Percentiles rank a stretch among this genome's conserved stretches.
Conservation (phyloP, 2,329 filamentous ascomycete species). For the Xylaria sp. region DNA sequence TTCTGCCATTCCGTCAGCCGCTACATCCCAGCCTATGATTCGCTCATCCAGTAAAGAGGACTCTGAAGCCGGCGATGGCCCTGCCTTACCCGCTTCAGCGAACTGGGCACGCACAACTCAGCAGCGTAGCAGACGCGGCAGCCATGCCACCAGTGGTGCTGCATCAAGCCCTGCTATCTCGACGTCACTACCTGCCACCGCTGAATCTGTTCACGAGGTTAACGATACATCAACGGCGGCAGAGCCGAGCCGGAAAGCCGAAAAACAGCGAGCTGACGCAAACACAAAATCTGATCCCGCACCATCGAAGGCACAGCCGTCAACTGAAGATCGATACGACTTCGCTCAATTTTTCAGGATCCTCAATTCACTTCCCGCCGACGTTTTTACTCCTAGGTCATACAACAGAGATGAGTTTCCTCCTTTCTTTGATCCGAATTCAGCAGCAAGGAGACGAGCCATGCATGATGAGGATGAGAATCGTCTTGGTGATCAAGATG, state of each 20-base stretch:
- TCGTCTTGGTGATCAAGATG: slow-evolving; percentile 61
- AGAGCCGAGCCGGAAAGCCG: slow-evolving; percentile 44
- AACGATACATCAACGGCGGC: slow-evolving; percentile 52
- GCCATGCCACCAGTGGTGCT: slow-evolving; percentile 82
- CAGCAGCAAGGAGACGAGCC: slow-evolving; percentile 82
- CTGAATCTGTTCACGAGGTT: slow-evolving; percentile 61
- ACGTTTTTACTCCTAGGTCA: slow-evolving; percentile 52
- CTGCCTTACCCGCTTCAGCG: slow-evolving; percentile 91
- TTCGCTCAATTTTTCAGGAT: slow-evolving; percentile 45
- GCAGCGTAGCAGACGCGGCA: slow-evolving; percentile 75
- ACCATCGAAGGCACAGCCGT: slow-evolving; percentile 17
- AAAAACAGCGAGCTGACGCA: slow-evolving; percentile 45
- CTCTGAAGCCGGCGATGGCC: slow-evolving; percentile 79
- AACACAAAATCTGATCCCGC: slow-evolving; percentile 25
- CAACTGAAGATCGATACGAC: slow-evolving; percentile 39
- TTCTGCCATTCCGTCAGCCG: slow-evolving; percentile 52
- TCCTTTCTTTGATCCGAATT: slow-evolving; percentile 83
- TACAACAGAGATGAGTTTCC: slow-evolving; percentile 62
- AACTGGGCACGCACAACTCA: slow-evolving; percentile 85
- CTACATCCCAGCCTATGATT: slow-evolving; percentile 72
- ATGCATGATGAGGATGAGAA: slow-evolving; percentile 78
- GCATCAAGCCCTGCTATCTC: slow-evolving; percentile 85
- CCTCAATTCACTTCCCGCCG: slow-evolving; percentile 48
- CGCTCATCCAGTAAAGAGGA: slow-evolving; percentile 83
- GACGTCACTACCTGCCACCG: slow-evolving; percentile 64